Base-by-base conservation (phyloP, 2,329 filamentous ascomycete genomes). In the Paraphaeosphaeria minitans region DNA sequence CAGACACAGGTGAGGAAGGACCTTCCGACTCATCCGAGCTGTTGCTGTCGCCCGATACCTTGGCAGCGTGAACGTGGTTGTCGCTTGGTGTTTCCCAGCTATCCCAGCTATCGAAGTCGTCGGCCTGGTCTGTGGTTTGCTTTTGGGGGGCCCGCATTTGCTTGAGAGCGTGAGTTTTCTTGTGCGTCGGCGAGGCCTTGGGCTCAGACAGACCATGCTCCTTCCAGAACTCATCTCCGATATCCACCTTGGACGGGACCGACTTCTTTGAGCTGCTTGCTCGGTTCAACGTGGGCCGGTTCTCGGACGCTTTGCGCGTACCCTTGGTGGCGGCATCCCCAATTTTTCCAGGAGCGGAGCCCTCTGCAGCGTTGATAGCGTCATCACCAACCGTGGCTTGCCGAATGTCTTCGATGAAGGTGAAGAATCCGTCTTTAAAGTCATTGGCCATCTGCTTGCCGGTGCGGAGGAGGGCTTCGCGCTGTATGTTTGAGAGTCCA, bases 311-410 rank as follows among this genome's bases (percentile, higher is more conserved):
- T 63, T 75, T 75, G 29, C 69, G 70, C 33, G 53, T 50, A 43
- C 58, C 59, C 54, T 72, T 76, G 45, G 63, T 69, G 48, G 63
- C 65, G 41, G 67, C 68, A 63, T 63, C 63, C 59, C 65, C 65
- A 47, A 42, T 57, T 52, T 48, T 75, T 67, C 60, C 72, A 64
- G 56, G 71, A 67, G 58, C 66, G 58, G 78, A 65, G 60, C 77
- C 72, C 60, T 77, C 75, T 35, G 79, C 79, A 43, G 87, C 88
- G 60, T 83, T 87, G 62, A 92, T 86, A 16, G 88, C 91, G 79
- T 99, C 95, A 55, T 99, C 95, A 24, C 95, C 95, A 7, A 99
- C 93, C 0, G 95, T 97, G 14, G 94, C 96, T 77, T 98, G 95
- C 65, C 93, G 86, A 49, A 99, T 87, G 73, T 99, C 95, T 75